These are phyloP conservation scores for Phytopythium oedochilum DNA, from an alignment of 352 stramenopile species.

Conservation along the genomic window DNA sequence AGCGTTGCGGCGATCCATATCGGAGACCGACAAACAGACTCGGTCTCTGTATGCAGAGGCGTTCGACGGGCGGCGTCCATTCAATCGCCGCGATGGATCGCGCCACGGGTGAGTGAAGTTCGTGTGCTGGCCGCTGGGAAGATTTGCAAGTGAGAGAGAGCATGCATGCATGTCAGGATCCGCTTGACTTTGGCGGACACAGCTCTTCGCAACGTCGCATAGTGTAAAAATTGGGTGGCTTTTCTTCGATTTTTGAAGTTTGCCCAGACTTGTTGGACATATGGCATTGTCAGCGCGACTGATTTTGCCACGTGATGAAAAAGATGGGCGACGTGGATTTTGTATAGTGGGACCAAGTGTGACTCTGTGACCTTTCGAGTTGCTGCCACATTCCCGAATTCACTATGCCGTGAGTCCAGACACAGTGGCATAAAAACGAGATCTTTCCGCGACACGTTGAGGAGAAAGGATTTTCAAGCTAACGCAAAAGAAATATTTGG, in stretches of 20 bases:
- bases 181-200: neutral
- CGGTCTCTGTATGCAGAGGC: neutral
- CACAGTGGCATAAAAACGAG: neutral
- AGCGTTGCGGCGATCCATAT: conserved; percentile 1
- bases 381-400: neutral
- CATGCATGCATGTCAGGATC: neutral
- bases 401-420: neutral
- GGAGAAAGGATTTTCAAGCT: neutral
- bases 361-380: conserved; percentile 3
- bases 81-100: conserved; percentile 1
- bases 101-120: neutral
- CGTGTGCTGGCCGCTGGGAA: neutral
- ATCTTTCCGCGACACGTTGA: conserved; percentile 1
- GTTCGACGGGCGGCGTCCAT: neutral
- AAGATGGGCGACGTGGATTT: conserved; percentile 2
- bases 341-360: conserved; percentile 4
- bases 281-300: neutral
- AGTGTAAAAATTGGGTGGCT: conserved; percentile 1
- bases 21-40: neutral
- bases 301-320: conserved; percentile 3
- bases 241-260: conserved; percentile 5
- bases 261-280: too few relatives aligned
- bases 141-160: conserved; percentile 1
- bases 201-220: conserved; percentile 1
- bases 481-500: neutral